A percentile compares a stretch with the other conserved stretches of the same genome.
Conservation (phyloP, 78 protist species). For the Blattamonas nauphoetae region DNA sequence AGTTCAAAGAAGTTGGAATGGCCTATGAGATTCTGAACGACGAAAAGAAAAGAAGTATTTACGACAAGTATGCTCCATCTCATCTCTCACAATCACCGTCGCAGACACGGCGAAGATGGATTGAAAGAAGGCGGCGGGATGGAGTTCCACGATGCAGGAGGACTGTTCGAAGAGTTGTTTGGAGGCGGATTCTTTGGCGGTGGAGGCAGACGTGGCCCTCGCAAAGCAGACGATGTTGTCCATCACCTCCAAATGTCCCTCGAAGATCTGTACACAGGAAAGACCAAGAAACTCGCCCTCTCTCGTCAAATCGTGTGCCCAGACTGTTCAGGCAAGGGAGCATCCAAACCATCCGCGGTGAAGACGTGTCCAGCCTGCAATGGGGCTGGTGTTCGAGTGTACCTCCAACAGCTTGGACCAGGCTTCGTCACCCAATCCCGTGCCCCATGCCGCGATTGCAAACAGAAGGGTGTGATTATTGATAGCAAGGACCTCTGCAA, state of each 20-base stretch:
- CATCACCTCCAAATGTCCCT: constrained; percentile 55
- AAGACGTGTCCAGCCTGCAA: constrained; percentile 55
- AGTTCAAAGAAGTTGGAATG: constrained; percentile 70
- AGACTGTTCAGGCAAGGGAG: constrained; percentile 65
- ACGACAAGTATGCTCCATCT: constrained; percentile 50
- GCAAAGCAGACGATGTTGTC: constrained; percentile 49
- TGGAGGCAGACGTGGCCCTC: not conserved
- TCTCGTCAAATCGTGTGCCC: constrained; percentile 63
- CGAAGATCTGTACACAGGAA: constrained; percentile 87
- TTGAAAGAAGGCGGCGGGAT: constrained; percentile 56
- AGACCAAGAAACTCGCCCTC: constrained; percentile 62
- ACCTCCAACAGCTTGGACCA: constrained; percentile 65
- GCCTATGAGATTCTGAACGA: constrained; percentile 83
- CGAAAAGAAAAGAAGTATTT: constrained; percentile 58
- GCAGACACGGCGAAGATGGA: constrained; percentile 68
- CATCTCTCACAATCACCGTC: not conserved
- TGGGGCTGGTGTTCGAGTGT: constrained; percentile 63
- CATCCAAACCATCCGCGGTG: constrained; percentile 28
- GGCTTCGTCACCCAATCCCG: constrained; percentile 77
- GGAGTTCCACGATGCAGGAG: constrained; percentile 41
- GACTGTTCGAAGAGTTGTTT: constrained; percentile 58
- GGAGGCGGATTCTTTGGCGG: constrained; percentile 61
- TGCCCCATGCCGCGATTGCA: constrained; percentile 59
- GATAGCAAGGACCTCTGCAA: constrained; percentile 59
- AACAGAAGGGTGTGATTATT: constrained; percentile 67